phyloP scores from a whole-genome alignment of 1,284 basidiomycete species.

The Neonothopanus nambi region DNA sequence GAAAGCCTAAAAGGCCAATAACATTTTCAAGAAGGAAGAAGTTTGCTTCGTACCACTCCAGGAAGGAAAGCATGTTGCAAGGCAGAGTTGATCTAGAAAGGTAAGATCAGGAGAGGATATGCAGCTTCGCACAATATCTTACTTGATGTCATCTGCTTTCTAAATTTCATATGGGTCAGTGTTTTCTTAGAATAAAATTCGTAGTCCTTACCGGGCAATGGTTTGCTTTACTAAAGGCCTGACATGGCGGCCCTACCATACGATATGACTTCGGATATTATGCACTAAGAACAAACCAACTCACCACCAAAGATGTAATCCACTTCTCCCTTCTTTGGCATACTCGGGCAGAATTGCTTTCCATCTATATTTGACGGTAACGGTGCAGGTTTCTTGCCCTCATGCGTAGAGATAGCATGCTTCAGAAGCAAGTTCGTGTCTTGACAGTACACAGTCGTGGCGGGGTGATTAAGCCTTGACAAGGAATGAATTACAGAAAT shows the following conservation, averaged over 20 bases:
- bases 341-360: constrained; percentile 34
- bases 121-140: constrained; percentile 7
- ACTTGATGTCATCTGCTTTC: constrained; percentile 63
- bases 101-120: neutral
- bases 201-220: constrained; percentile 46
- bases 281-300: neutral
- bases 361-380: neutral
- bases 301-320: constrained; percentile 72
- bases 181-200: constrained; percentile 4
- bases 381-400: constrained; percentile 35
- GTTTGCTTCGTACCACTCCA: constrained; percentile 64
- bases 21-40: constrained; percentile 76
- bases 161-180: constrained; percentile 25
- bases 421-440: constrained; percentile 60
- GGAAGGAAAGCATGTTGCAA: constrained; percentile 71
- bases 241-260: constrained; percentile 64
- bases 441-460: constrained; percentile 61
- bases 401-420: constrained; percentile 50
- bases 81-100: constrained; percentile 54
- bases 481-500: constrained; percentile 7
- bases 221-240: constrained; percentile 65
- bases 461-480: constrained; percentile 56
- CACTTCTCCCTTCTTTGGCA: constrained; percentile 60
- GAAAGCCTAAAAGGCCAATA: constrained; percentile 51
- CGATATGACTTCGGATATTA: neutral